A percentile compares a stretch with the other conserved stretches of the same genome.
Conservation (phyloP, 176 grass and related monocot species). For the Carex littledalei region DNA sequence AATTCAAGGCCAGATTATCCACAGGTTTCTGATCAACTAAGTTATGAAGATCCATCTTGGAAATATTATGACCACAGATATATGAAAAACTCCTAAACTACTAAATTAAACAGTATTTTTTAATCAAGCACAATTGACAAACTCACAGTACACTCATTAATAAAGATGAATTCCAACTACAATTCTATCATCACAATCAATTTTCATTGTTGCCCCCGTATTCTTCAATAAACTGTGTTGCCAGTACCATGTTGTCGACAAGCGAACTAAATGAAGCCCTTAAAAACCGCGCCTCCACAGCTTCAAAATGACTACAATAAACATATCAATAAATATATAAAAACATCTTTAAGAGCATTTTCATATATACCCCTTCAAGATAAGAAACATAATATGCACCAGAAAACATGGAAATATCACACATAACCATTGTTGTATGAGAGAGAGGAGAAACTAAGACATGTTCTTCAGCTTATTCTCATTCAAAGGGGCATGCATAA, state of each 20-base stretch:
- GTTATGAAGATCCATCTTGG: background rate
- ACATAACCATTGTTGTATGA: background rate
- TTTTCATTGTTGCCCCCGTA: slow-evolving; percentile 28
- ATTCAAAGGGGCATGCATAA: background rate
- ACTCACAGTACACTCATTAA: background rate
- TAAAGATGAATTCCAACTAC: background rate
- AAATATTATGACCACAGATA: background rate
- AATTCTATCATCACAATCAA: slow-evolving; percentile 10
- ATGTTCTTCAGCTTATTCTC: background rate
- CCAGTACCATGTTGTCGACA: slow-evolving; percentile 64
- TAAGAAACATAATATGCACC: background rate
- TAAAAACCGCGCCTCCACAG: slow-evolving; percentile 75
- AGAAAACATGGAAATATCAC: background rate
- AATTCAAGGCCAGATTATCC: background rate
- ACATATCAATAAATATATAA: slow-evolving; percentile 2
- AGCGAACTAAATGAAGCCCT: slow-evolving; percentile 73
- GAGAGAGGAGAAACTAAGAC: background rate
- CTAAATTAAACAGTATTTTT: background rate
- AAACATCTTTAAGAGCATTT: background rate
- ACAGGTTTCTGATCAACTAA: background rate
- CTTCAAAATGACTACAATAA: slow-evolving; percentile 54
- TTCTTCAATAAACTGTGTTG: slow-evolving; percentile 75
- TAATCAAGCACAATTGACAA: background rate
- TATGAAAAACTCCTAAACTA: background rate
- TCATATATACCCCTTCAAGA: background rate